Evolutionary conservation across 1,284 basidiomycete genomes (phyloP).

Genomic region (Cerrena zonata): DNA sequence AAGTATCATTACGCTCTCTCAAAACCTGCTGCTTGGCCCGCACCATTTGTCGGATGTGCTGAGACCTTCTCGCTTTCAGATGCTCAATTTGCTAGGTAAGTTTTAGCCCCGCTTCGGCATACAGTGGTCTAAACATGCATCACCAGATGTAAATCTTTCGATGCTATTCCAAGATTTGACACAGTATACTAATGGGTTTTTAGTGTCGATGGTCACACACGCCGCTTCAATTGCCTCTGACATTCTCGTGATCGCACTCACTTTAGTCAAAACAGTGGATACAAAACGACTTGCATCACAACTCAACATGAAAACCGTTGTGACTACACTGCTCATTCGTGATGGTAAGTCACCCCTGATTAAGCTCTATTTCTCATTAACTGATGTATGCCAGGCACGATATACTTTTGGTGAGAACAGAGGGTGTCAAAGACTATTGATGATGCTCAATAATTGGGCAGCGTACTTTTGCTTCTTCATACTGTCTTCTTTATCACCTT

Average conservation of each 20-base stretch:
- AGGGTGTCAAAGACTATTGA: background rate
- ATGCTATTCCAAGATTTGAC: too few species aligned
- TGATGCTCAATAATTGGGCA: background rate
- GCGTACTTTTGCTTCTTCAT: background rate
- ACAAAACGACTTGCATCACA: background rate
- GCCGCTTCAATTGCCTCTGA: constrained; percentile 5
- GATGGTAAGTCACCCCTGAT: constrained; percentile 7
- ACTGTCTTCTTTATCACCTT: background rate
- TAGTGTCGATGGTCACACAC: constrained; percentile 3
- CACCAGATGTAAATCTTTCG: too few species aligned
- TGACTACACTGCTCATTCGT: constrained; percentile 8
- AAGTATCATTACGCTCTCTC: constrained; percentile 1
- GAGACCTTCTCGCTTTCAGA: background rate
- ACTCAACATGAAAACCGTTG: background rate
- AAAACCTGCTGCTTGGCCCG: background rate
- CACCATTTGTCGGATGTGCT: constrained; percentile 2
- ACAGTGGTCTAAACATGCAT: too few species aligned
- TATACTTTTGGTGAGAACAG: constrained; percentile 1
- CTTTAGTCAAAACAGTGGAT: constrained; percentile 4
- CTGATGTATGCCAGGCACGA: background rate
- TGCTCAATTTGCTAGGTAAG: background rate
- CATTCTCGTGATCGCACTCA: constrained; percentile 4
- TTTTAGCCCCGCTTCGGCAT: too few species aligned
- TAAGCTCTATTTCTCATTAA: background rate
- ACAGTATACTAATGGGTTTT: too few species aligned